Evolutionary conservation across 768 basidiomycete species (phyloP).

Genomic region (Auriculariales sp.): DNA sequence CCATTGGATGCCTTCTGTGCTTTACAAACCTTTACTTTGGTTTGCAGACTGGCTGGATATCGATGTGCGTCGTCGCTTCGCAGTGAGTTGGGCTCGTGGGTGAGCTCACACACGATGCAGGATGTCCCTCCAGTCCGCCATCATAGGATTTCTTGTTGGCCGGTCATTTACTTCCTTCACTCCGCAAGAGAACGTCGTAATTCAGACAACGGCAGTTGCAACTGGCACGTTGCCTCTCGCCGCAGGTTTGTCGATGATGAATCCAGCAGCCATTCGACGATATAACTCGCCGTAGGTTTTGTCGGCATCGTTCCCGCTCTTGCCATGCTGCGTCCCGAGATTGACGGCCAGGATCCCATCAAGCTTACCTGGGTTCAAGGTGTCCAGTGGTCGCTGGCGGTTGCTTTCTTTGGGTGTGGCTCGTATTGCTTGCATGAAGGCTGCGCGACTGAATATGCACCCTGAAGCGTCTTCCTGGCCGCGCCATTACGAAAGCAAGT

Average conservation of each 20-base stretch:
- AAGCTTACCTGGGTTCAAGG: slow-evolving; percentile 58
- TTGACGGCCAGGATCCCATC: slow-evolving; percentile 68
- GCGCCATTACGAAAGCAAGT: slow-evolving; percentile 92
- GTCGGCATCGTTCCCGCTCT: slow-evolving; percentile 91
- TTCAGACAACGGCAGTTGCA: slow-evolving; percentile 92
- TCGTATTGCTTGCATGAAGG: background rate
- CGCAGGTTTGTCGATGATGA: slow-evolving; percentile 7
- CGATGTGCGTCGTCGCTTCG: slow-evolving; percentile 41
- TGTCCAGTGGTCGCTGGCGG: slow-evolving; percentile 74
- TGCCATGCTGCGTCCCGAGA: slow-evolving; percentile 51
- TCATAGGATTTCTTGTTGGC: slow-evolving; percentile 78
- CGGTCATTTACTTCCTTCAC: slow-evolving; percentile 36
- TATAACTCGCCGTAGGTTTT: slow-evolving; percentile 78
- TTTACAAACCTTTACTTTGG: slow-evolving; percentile 88
- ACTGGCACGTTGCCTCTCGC: slow-evolving; percentile 47
- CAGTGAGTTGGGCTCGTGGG: background rate
- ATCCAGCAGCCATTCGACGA: slow-evolving; percentile 18
- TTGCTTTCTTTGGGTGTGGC: slow-evolving; percentile 82
- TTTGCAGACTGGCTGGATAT: slow-evolving; percentile 81
- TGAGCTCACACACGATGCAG: slow-evolving; percentile 22
- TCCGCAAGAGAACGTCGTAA: slow-evolving; percentile 86
- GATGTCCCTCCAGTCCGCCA: slow-evolving; percentile 92
- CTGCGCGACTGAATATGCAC: slow-evolving; percentile 6
- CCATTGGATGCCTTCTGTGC: slow-evolving; percentile 76
- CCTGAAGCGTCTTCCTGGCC: slow-evolving; percentile 94